These are phyloP conservation scores for Candida nonsorbophila DNA, from an alignment of 805 yeast species.

Conservation along the genomic window DNA sequence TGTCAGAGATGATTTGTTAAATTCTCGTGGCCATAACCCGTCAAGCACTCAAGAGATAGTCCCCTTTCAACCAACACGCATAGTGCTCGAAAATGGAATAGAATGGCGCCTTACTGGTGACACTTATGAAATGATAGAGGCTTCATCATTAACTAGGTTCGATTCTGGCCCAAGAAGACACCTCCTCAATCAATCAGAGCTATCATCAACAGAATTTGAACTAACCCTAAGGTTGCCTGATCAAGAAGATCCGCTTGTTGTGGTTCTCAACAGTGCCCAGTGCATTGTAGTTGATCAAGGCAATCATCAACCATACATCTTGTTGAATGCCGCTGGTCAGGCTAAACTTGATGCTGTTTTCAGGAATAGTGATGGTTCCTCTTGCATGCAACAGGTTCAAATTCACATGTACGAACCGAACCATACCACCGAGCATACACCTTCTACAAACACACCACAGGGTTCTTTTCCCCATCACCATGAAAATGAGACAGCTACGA, in stretches of 20 bases:
- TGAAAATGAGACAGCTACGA: too few species aligned
- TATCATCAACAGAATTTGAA: conserved; percentile 19
- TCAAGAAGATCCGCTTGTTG: conserved; percentile 5
- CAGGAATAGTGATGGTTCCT: conserved; percentile 7
- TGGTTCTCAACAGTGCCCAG: conserved; percentile 31
- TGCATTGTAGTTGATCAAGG: conserved; percentile 35
- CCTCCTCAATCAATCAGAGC: conserved; percentile 20
- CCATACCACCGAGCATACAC: too few species aligned
- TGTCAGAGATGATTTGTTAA: conserved; percentile 3
- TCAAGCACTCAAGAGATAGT: conserved; percentile 1
- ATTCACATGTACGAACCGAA: conserved; percentile 10
- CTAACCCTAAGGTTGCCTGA: conserved; percentile 13
- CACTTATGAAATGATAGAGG: conserved; percentile 15
- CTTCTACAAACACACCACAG: too few species aligned
- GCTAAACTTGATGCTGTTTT: conserved; percentile 17
- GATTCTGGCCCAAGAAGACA: conserved; percentile 4
- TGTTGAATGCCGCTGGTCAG: conserved; percentile 32
- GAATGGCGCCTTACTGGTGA: conserved; percentile 22
- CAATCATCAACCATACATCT: conserved; percentile 29
- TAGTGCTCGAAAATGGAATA: conserved; percentile 13
- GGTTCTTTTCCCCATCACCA: too few species aligned
- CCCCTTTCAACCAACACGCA: conserved; percentile 15
- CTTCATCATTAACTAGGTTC: conserved; percentile 1
- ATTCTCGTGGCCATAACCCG: neutral
- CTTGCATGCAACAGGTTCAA: conserved; percentile 20